Conservation (phyloP, 768 basidiomycete species). For the Tricholomella constricta region DNA sequence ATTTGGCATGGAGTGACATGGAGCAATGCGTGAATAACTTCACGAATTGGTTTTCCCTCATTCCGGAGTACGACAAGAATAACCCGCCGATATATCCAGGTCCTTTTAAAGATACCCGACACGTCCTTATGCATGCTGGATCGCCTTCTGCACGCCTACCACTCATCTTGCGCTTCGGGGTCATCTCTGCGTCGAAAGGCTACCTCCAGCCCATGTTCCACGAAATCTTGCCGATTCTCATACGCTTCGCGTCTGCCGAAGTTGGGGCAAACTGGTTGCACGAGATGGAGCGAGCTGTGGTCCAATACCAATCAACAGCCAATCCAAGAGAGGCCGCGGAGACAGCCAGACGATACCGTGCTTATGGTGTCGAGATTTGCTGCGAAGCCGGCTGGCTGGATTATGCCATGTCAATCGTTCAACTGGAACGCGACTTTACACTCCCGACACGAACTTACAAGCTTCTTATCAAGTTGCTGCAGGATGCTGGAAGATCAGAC, state of each 20-base stretch:
- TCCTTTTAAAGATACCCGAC: constrained; percentile 10
- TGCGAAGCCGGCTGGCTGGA: constrained; percentile 19
- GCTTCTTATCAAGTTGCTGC: constrained; percentile 8
- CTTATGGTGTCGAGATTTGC: constrained; percentile 15
- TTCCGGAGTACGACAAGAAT: constrained; percentile 12
- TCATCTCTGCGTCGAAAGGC: constrained; percentile 22
- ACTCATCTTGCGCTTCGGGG: constrained; percentile 19
- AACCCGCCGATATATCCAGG: neutral
- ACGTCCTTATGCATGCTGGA: constrained; percentile 17
- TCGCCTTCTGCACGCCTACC: constrained; percentile 13
- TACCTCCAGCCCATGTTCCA: constrained; percentile 18
- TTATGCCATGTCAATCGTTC: constrained; percentile 9
- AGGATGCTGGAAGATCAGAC: neutral
- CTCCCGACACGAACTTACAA: constrained; percentile 8
- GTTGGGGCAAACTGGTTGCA: constrained; percentile 10
- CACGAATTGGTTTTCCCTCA: constrained; percentile 19
- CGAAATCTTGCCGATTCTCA: constrained; percentile 15
- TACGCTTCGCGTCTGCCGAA: constrained; percentile 9
- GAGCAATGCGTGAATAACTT: constrained; percentile 7
- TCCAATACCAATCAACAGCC: neutral
- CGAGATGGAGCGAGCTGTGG: constrained; percentile 11
- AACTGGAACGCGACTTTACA: constrained; percentile 3
- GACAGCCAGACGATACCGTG: constrained; percentile 5
- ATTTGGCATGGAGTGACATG: constrained; percentile 15
- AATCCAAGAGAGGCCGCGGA: neutral